These are phyloP conservation scores for Ilex aquifolium DNA, from an alignment of 257 asterid genomes.

Conservation along the genomic window DNA sequence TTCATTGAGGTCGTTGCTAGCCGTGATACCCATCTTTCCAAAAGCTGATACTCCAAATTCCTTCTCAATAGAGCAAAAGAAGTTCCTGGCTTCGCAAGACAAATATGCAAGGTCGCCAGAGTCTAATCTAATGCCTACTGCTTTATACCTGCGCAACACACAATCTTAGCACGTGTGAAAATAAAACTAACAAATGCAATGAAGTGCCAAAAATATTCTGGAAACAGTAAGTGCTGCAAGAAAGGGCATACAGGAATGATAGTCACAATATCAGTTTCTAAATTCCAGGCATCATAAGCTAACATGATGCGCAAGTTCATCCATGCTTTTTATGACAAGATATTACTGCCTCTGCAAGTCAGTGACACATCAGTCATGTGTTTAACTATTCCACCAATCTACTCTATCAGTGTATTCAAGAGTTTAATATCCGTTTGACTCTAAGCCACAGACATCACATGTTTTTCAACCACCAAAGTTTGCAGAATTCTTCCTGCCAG, in stretches of 20 bases:
- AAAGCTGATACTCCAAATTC: conserved; percentile 62
- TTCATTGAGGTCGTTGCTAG: conserved; percentile 96
- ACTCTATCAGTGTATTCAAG: no score
- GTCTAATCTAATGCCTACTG: conserved; percentile 84
- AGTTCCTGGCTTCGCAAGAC: conserved; percentile 70
- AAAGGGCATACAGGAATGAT: background rate
- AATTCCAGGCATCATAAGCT: background rate
- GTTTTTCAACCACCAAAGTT: no score
- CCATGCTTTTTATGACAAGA: no score
- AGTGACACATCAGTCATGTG: no score
- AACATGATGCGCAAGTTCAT: background rate
- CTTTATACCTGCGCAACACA: conserved; percentile 64
- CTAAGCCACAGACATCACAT: no score
- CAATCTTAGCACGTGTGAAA: conserved; percentile 9
- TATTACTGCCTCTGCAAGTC: no score
- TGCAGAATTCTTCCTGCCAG: no score
- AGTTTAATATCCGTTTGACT: no score
- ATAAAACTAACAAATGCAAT: conserved; percentile 5
- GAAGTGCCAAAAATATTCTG: conserved; percentile 2
- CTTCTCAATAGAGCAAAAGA: conserved; percentile 63
- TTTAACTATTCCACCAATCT: no score
- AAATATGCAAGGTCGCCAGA: conserved; percentile 98
- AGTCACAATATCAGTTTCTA: no score
- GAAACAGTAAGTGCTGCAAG: background rate
- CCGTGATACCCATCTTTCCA: conserved; percentile 73